Evolutionary conservation across 306 rosid genomes (phyloP).

Genomic region (Abrus pulchellus): DNA sequence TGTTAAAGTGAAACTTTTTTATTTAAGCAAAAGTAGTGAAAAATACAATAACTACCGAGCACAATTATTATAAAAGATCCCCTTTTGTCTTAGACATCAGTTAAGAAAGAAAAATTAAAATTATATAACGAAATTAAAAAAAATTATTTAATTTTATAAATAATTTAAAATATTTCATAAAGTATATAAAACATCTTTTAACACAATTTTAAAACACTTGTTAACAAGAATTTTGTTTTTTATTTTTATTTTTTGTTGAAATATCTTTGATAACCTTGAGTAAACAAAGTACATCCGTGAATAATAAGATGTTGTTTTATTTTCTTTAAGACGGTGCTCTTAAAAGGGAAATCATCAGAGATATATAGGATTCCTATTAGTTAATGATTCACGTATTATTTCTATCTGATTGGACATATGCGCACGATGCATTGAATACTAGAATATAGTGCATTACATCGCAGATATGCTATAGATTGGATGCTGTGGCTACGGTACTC

Average conservation of each 20-base stretch:
- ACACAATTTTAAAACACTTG: neutral
- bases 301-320: neutral
- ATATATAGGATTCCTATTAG: neutral
- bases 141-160: too few species aligned
- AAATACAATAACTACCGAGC: too few species aligned
- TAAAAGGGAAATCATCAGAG: neutral
- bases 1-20: too few species aligned
- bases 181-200: neutral
- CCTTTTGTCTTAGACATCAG: too few species aligned
- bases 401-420: constrained; percentile 26
- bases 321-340: neutral
- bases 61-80: too few species aligned
- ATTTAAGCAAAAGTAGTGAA: too few species aligned
- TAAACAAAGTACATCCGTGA: neutral
- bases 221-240: neutral
- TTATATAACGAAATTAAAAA: too few species aligned
- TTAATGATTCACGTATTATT: constrained; percentile 11
- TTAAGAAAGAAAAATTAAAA: too few species aligned
- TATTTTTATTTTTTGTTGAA: neutral
- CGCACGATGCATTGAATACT: constrained; percentile 47
- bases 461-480: constrained; percentile 32
- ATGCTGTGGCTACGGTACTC: constrained; percentile 41
- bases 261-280: neutral
- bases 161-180: too few species aligned
- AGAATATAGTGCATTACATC: constrained; percentile 9